These are phyloP conservation scores for Rhizophora mangle DNA, from an alignment of 345 rosid species.

Conservation along the genomic window DNA sequence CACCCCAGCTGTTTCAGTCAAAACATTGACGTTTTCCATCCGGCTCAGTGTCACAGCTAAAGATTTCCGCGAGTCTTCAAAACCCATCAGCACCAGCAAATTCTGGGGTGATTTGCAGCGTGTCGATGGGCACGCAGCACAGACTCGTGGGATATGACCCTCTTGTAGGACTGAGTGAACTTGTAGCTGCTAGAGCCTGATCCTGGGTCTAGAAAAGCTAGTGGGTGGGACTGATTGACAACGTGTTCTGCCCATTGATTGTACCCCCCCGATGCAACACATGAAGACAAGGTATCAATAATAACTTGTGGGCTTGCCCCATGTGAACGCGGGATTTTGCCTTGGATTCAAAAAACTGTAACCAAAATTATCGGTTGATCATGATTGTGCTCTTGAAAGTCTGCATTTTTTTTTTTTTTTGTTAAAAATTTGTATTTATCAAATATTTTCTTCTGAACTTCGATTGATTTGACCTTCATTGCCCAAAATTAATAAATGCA, in stretches of 20 bases:
- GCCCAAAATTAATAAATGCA: no score
- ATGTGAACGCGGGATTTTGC: no score
- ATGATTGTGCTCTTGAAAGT: no score
- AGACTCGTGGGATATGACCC: conserved; percentile 37
- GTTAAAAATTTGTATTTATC: no score
- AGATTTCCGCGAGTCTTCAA: conserved; percentile 52
- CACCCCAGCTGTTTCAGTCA: conserved; percentile 60
- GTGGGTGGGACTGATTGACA: conserved; percentile 47
- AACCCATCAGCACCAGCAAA: conserved; percentile 36
- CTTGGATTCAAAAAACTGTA: no score
- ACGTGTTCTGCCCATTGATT: conserved; percentile 19
- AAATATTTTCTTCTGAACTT: no score
- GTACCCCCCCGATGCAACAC: conserved; percentile 15
- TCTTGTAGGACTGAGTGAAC: conserved; percentile 48
- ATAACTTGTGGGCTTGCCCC: no score
- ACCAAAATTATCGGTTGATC: no score
- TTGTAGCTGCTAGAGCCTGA: conserved; percentile 41
- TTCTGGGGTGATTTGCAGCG: conserved; percentile 44
- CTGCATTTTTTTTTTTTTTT: no score
- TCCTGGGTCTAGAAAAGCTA: conserved; percentile 55
- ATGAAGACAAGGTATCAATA: no score
- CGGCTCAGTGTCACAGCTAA: conserved; percentile 61
- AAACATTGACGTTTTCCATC: conserved; percentile 62
- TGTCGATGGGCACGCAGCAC: conserved; percentile 49
- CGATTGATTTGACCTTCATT: no score